Conservation (phyloP, 225 moss, liverwort and hornwort genomes). For the Bryoerythrophyllum caledonicum region DNA sequence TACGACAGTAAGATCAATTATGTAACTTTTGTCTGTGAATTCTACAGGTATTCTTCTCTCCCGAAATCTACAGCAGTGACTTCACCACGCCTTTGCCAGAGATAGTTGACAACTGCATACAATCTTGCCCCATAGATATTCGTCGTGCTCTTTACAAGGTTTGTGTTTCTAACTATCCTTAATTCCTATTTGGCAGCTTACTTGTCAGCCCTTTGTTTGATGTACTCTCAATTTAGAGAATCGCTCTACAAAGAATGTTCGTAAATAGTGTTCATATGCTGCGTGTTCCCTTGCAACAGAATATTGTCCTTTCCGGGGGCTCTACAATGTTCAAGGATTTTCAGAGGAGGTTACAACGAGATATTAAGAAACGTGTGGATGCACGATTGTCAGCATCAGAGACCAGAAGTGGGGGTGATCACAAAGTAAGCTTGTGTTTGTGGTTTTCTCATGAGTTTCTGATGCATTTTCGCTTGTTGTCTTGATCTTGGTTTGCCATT, state of each 20-base stretch:
- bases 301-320: constrained; percentile 87
- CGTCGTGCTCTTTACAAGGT: constrained; percentile 86
- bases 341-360: constrained; percentile 83
- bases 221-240: neutral
- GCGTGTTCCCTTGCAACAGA: constrained; percentile 36
- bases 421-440: constrained; percentile 48
- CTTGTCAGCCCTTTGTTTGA: neutral
- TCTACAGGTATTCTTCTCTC: constrained; percentile 76
- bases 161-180: constrained; percentile 3
- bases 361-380: constrained; percentile 82
- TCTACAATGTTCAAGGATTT: constrained; percentile 94
- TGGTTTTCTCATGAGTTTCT: neutral
- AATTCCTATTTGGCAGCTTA: neutral
- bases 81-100: constrained; percentile 85
- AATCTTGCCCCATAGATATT: constrained; percentile 79
- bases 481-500: neutral
- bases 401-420: constrained; percentile 58
- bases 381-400: constrained; percentile 64
- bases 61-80: constrained; percentile 85
- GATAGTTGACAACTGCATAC: constrained; percentile 85
- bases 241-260: neutral
- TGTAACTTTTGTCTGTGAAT: neutral
- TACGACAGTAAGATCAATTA: neutral
- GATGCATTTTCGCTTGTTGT: neutral
- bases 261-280: neutral